phyloP scores from a whole-genome alignment of 2,329 filamentous ascomycete genomes.

The Ceratocystiopsis brevicomis region DNA sequence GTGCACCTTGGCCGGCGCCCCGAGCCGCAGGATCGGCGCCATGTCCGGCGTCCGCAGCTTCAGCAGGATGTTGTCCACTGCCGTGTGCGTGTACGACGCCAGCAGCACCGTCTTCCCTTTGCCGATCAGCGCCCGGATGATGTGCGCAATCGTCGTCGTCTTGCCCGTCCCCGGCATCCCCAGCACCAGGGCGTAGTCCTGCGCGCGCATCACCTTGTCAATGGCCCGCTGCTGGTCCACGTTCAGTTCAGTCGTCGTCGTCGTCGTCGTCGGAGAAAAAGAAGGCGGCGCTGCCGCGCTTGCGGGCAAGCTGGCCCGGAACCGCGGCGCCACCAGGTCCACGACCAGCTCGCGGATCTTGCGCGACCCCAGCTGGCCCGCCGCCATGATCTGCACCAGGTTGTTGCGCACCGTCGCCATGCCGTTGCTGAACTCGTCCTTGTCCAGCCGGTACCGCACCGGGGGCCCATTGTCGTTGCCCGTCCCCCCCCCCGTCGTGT shows the following conservation, averaged over 20 bases:
- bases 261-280: no score
- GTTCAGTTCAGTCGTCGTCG: conserved; percentile 48
- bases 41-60: conserved; percentile 53
- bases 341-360: conserved; percentile 66
- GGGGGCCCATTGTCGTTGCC: conserved; percentile 22
- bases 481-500: conserved; percentile 20
- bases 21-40: conserved; percentile 63
- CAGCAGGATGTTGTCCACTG: conserved; percentile 91
- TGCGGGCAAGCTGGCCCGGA: no score
- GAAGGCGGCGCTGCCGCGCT: no score
- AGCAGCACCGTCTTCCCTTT: conserved; percentile 85
- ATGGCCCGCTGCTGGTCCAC: conserved; percentile 74
- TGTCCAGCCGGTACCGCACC: conserved; percentile 70
- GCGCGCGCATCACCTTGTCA: conserved; percentile 84
- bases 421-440: conserved; percentile 95
- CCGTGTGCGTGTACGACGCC: conserved; percentile 92
- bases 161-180: conserved; percentile 98
- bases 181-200: conserved; percentile 89
- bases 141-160: conserved; percentile 94
- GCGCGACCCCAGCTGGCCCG: conserved; percentile 48
- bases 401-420: conserved; percentile 94
- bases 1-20: conserved; percentile 69
- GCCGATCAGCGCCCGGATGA: conserved; percentile 73
- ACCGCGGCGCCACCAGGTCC: conserved; percentile 53
- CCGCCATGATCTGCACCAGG: conserved; percentile 77